Evolutionary conservation across 345 rosid species (phyloP).

Genomic region (Populus pruinosa): DNA sequence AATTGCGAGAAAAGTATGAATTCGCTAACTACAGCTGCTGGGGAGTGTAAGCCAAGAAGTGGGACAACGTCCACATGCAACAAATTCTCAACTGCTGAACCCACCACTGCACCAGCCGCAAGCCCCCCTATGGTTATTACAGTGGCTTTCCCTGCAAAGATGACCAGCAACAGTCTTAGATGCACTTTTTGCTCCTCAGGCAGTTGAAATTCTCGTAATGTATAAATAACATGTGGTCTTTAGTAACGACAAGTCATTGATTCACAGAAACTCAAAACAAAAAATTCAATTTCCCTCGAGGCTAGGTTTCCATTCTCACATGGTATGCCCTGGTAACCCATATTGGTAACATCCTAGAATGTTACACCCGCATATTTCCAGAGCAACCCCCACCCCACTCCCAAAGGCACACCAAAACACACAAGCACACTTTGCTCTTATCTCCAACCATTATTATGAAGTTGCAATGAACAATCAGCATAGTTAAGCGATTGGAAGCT

Average conservation of each 20-base stretch:
- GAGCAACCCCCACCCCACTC: not conserved
- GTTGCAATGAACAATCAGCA: not conserved
- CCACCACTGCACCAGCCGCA: constrained; percentile 91
- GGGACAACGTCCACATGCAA: constrained; percentile 95
- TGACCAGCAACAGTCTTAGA: not conserved
- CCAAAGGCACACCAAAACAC: not conserved
- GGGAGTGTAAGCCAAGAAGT: constrained; percentile 75
- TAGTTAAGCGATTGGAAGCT: not conserved
- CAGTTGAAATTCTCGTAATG: not conserved
- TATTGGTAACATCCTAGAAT: not conserved
- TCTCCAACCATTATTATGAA: not conserved
- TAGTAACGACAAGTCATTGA: not conserved
- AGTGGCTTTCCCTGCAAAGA: constrained; percentile 78
- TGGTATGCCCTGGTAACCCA: not conserved
- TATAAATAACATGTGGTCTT: not conserved
- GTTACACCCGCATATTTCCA: not conserved
- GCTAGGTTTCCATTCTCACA: not conserved
- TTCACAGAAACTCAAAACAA: not conserved
- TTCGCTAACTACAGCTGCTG: constrained; percentile 80
- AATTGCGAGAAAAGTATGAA: constrained; percentile 80
- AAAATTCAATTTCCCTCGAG: not conserved
- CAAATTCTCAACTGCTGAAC: constrained; percentile 88
- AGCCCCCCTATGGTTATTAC: constrained; percentile 80
- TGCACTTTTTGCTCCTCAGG: not conserved
- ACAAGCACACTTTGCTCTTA: not conserved